phyloP scores from a whole-genome alignment of 164 flowering plant species.

The Cinnamomum chago region DNA sequence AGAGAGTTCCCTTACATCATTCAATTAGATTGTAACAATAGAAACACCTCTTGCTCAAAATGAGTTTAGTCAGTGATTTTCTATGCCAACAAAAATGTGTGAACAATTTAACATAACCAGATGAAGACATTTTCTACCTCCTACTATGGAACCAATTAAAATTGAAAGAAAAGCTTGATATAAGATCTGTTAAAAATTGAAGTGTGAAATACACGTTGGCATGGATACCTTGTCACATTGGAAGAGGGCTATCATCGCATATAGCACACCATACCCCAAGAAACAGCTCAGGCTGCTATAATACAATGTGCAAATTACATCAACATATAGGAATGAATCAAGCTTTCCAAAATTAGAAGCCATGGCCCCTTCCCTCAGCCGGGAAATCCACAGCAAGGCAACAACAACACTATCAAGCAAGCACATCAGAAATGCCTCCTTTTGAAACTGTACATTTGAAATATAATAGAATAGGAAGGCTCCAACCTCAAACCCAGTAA shows the following conservation, averaged over 20 bases:
- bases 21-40: too few relatives aligned
- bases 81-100: not conserved
- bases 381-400: conserved; percentile 10
- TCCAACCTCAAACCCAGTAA: conserved; percentile 32
- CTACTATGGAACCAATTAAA: not conserved
- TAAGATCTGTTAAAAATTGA: not conserved
- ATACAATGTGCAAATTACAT: conserved; percentile 8
- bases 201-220: not conserved
- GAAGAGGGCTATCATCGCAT: not conserved
- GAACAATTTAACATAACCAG: not conserved
- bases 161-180: not conserved
- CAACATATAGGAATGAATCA: conserved; percentile 34
- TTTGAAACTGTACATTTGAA: conserved; percentile 49
- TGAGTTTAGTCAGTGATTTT: too few relatives aligned
- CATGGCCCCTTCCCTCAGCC: conserved; percentile 10
- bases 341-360: conserved; percentile 35
- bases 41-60: too few relatives aligned
- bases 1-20: too few relatives aligned
- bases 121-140: not conserved
- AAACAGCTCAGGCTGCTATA: conserved; percentile 1
- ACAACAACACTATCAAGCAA: conserved; percentile 17
- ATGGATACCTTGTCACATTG: not conserved
- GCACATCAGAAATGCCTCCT: conserved; percentile 12
- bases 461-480: conserved; percentile 11
- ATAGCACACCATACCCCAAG: not conserved